Evolutionary conservation across 768 basidiomycete genomes (phyloP).

Genomic region (Tylopilus intermedius): DNA sequence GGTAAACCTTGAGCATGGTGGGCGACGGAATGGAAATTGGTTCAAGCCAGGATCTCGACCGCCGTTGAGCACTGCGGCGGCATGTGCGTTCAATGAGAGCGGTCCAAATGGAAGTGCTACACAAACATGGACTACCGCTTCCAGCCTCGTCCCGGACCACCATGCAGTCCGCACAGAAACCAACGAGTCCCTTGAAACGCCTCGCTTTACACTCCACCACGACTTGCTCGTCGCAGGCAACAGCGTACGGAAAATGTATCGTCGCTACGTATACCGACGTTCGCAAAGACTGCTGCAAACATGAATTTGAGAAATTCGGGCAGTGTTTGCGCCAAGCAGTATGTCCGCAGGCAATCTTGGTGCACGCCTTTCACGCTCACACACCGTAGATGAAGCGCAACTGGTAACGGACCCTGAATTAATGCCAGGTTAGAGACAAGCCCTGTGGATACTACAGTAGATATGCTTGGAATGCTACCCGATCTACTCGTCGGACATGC

Average conservation of each 20-base stretch:
- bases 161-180: conserved; percentile 26
- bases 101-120: background rate
- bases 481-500: conserved; percentile 22
- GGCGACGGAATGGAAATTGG: background rate
- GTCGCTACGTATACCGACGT: conserved; percentile 79
- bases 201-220: conserved; percentile 68
- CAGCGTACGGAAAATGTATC: conserved; percentile 86
- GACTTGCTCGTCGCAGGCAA: conserved; percentile 68
- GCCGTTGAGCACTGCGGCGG: background rate
- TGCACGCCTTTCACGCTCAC: background rate
- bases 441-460: conserved; percentile 16
- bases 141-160: background rate
- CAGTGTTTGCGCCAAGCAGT: conserved; percentile 78
- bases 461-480: conserved; percentile 20
- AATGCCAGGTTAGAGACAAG: conserved; percentile 3
- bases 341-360: conserved; percentile 30
- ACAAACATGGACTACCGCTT: background rate
- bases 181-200: conserved; percentile 48
- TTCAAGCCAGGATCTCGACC: background rate
- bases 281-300: conserved; percentile 74
- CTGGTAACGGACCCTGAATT: conserved; percentile 34
- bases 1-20: conserved; percentile 52
- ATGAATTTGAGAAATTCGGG: conserved; percentile 81
- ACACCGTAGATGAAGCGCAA: conserved; percentile 49
- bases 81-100: background rate